Conservation (phyloP, 805 yeast species). For the Kodamaea kakaduensis region DNA sequence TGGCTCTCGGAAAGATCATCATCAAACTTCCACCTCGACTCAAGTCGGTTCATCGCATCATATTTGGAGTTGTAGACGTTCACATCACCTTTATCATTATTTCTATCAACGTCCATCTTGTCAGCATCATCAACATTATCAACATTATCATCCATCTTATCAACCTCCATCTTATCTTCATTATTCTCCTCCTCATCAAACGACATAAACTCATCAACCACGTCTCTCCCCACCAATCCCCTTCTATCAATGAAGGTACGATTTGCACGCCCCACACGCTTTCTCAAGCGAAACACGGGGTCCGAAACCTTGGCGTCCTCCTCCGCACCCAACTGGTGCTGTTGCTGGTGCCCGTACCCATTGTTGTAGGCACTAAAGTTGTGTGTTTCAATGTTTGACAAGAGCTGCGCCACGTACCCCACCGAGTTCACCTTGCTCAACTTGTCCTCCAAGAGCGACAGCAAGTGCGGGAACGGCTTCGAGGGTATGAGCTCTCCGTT, state of each 20-base stretch:
- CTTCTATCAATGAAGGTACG: constrained; percentile 72
- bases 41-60: constrained; percentile 46
- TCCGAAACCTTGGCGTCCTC: constrained; percentile 37
- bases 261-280: constrained; percentile 70
- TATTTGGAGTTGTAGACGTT: constrained; percentile 43
- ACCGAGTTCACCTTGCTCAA: constrained; percentile 19
- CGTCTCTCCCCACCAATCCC: constrained; percentile 40
- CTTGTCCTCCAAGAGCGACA: constrained; percentile 32
- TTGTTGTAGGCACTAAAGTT: constrained; percentile 37
- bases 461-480: constrained; percentile 47
- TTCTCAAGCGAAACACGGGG: constrained; percentile 60
- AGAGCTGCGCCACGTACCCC: constrained; percentile 37
- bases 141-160: constrained; percentile 7
- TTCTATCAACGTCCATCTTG: constrained; percentile 3
- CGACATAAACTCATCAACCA: constrained; percentile 39
- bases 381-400: constrained; percentile 36
- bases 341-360: constrained; percentile 29
- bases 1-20: constrained; percentile 46
- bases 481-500: constrained; percentile 49
- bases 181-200: constrained; percentile 26
- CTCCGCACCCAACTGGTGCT: constrained; percentile 13
- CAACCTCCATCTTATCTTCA: constrained; percentile 1
- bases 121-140: constrained; percentile 5
- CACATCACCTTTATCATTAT: neutral
- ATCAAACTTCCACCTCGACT: constrained; percentile 68